Base-by-base conservation (phyloP, 345 rosid genomes). In the Hevea brasiliensis region DNA sequence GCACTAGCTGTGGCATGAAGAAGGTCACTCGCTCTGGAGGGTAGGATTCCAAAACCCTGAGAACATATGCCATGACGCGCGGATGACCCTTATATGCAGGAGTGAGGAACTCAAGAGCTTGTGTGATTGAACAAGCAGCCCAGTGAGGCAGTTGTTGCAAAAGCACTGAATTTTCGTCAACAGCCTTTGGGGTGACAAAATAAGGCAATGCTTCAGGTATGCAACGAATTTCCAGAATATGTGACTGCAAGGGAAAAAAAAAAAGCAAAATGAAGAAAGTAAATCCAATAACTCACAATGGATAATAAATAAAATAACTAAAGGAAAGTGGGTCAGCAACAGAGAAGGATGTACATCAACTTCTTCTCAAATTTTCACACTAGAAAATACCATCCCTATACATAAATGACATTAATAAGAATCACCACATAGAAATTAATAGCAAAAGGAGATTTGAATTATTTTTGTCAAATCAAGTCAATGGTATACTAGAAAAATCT, bases 1-100 rank as follows among this genome's bases (percentile, higher is more conserved):
- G 99, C 82, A 96, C 98, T 32, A 96, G 86, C 87, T 96, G 99
- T 56, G 99, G 99, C 98, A 93, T 91, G 89, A 90, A 96, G 84
- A 96, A 92, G 20, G 99, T 96, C 70, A 96, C 99, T 68, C 83
- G 77, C 61, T 88, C 99, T 61, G 97, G 99, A 84, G 99, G 99
- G 84, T 96, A 95, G 70, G 99, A 90, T 77, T 95, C 99, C 81
- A 95, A 77, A 74, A 95, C 99, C 83, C 99, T 86, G 73, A 95
- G 88, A 75, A 95, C 96, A 87, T 93, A 95, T 60, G 99, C 98
- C 99, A 95, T 95, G 77, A 95, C 98, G 72, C 99, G 98, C 47
- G 94, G 94, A 86, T 95, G 98, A 53, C 99, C 99, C 83, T 88
- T 96, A 72, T 91, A 91, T 74, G 88, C 88, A 60, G 99, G 98